Percentiles rank a stretch among this genome's conserved stretches.
Conservation (phyloP, 1,284 basidiomycete species). For the Leccinum pachyderme region DNA sequence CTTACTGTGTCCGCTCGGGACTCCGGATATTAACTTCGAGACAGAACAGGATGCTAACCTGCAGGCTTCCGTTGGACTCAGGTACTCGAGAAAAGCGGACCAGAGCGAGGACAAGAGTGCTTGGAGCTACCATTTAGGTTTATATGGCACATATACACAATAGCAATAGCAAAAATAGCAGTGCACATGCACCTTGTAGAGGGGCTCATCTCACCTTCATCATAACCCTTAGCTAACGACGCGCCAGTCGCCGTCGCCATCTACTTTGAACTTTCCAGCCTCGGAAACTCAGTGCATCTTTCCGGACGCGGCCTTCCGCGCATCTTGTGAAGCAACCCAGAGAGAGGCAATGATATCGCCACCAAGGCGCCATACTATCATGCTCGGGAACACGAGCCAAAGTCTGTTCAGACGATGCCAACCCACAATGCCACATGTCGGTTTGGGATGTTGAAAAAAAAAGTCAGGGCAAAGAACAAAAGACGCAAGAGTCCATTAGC, state of each 20-base stretch:
- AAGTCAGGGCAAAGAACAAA: neutral
- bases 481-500: neutral
- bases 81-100: neutral
- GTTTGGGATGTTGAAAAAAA: neutral
- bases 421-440: neutral
- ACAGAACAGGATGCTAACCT: neutral
- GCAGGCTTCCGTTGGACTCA: neutral
- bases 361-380: conserved; percentile 56
- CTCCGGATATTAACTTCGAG: neutral
- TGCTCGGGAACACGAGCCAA: conserved; percentile 69
- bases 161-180: neutral
- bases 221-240: neutral
- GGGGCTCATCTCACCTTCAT: neutral
- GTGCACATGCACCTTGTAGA: neutral
- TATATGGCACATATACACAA: neutral
- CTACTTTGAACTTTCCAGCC: neutral
- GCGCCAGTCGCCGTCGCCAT: neutral
- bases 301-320: conserved; percentile 12
- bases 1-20: neutral
- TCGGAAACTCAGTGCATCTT: conserved; percentile 21
- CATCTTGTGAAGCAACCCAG: conserved; percentile 33
- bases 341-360: conserved; percentile 54
- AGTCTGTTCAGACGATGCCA: conserved; percentile 40
- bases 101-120: neutral
- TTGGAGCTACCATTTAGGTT: neutral